Evolutionary conservation across 2,329 filamentous ascomycete genomes (phyloP).

Genomic region (Pseudogymnoascus sp.): DNA sequence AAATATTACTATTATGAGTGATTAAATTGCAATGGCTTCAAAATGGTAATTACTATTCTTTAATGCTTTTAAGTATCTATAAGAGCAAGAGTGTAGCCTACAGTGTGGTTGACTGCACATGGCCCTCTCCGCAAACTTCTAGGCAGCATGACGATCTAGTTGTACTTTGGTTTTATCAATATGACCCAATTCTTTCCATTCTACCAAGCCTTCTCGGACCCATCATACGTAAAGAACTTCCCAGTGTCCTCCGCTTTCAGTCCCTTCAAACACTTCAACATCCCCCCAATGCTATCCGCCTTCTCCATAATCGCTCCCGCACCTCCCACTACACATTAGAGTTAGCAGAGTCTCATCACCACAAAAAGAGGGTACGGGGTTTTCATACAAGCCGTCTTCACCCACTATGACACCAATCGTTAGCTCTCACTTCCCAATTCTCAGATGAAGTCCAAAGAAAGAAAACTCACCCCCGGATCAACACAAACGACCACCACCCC

Average conservation of each 20-base stretch:
- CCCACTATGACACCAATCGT: not conserved
- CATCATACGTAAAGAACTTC: constrained; percentile 2
- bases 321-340: not conserved
- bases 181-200: not conserved
- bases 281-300: constrained; percentile 4
- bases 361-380: not conserved
- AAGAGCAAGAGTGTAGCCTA: no score
- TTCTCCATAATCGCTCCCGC: constrained; percentile 5
- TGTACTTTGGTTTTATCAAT: no score
- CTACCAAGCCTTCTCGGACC: not conserved
- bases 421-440: not conserved
- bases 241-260: not conserved
- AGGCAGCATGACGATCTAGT: no score
- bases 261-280: not conserved
- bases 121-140: no score
- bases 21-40: no score
- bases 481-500: constrained; percentile 11
- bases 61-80: no score
- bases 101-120: no score
- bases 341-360: not conserved
- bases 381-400: constrained; percentile 6
- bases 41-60: no score
- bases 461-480: constrained; percentile 8
- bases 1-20: no score
- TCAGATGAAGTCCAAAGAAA: not conserved